Evolutionary conservation across 139 green algal genomes (phyloP), one percentile per base, ranked within the genome.

Genomic region (Chlamydomonas incerta): DNA sequence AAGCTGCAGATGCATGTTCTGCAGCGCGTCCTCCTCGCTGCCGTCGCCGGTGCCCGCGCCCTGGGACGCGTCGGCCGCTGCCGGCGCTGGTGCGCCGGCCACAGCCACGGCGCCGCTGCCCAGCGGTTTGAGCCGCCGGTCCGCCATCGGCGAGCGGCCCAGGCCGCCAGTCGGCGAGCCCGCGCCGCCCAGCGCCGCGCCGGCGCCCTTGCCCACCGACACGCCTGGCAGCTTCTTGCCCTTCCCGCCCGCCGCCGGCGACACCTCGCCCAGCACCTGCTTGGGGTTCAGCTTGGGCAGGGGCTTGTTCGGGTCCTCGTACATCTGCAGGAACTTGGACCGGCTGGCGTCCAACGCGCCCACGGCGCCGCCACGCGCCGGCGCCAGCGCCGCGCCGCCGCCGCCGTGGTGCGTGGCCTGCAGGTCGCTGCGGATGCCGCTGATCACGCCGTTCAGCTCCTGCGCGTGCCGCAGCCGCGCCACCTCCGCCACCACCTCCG

Each of bases 321-420:
- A 86, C 68, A 86, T 77, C 62, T 86, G 80, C 68, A 86, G 52
- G 50, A 86, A 86, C 52, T 86, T 86, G 67, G 80, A 72, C 68
- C 41, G 41, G 41, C 41, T 50, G 41, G 41, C 41, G 41, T 50
- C 41, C 41, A 50, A 5, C 6, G 41, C 41, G 41, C 41, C 41
- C 41, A 50, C 41, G 41, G 2, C 55, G 15, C 21, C 20, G 21
- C 55, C 55, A 4, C 21, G 52, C 0, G 35, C 11, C 1, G 60
- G 20, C 34, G 34, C 21, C 20, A 73, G 60, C 3, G 17, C 1
- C 29, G 41, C 4, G 18, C 9, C 41, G 63, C 3, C 46, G 63
- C 37, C 1, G 46, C 77, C n/a, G 41, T 60, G 58, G 41, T 50
- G 41, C 8, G 41, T 8, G 6, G 41, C 41, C 60, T 41, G 24